phyloP scores from a whole-genome alignment of 148 eudicot genomes.

The Pouteria glomerata region DNA sequence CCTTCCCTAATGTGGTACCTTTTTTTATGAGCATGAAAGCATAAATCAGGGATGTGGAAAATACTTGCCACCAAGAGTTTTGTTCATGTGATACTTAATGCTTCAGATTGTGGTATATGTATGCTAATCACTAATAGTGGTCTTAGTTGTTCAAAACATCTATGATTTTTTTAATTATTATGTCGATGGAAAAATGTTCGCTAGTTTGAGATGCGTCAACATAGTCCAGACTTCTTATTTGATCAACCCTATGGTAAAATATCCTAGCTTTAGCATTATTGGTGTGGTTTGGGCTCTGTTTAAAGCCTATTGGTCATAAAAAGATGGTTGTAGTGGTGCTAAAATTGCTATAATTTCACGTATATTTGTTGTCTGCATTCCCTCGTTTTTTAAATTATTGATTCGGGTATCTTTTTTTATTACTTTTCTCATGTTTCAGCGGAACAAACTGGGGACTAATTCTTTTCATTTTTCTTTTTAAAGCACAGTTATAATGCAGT shows the following conservation, averaged over 20 bases:
- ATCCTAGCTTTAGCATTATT: too few species aligned
- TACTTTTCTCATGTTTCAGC: neutral
- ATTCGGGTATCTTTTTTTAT: neutral
- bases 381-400: neutral
- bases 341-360: neutral
- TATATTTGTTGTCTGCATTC: neutral
- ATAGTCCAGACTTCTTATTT: neutral
- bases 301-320: neutral
- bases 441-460: neutral
- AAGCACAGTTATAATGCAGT: constrained; percentile 60
- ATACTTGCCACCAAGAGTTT: too few species aligned
- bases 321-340: neutral
- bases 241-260: neutral
- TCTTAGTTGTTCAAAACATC: neutral
- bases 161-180: neutral
- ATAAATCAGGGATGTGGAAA: neutral
- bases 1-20: neutral
- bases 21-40: neutral
- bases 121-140: too few species aligned
- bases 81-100: too few species aligned
- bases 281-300: too few species aligned
- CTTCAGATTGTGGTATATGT: neutral
- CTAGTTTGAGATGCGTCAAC: neutral
- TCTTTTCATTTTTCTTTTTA: too few species aligned
- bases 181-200: neutral